Percentiles rank a stretch among this genome's conserved stretches.
Evolutionary conservation across 257 asterid genomes (phyloP).

Genomic region (Lavandula angustifolia): DNA sequence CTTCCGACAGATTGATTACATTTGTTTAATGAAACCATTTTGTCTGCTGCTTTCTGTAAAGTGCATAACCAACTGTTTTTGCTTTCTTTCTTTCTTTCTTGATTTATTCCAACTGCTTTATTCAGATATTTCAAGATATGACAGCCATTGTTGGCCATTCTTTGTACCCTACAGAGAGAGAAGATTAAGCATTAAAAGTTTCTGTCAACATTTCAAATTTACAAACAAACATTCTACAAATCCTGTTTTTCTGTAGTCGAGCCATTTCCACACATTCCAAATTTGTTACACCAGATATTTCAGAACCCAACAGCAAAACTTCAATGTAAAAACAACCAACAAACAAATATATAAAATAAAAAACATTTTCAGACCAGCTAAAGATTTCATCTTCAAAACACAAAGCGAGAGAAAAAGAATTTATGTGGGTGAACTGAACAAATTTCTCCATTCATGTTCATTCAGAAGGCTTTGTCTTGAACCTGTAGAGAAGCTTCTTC

Average conservation of each 20-base stretch:
- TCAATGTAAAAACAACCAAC: slow-evolving; percentile 36
- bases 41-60: slow-evolving; percentile 36
- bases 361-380: slow-evolving; percentile 42
- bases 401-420: slow-evolving; percentile 32
- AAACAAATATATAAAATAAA: slow-evolving; percentile 35
- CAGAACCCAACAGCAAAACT: slow-evolving; percentile 46
- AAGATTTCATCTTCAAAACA: slow-evolving; percentile 29
- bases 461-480: slow-evolving; percentile 70
- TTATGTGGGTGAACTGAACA: slow-evolving; percentile 46
- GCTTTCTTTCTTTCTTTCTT: slow-evolving; percentile 7
- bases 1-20: slow-evolving; percentile 27
- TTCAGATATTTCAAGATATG: slow-evolving; percentile 8
- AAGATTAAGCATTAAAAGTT: slow-evolving; percentile 20
- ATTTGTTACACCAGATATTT: slow-evolving; percentile 34
- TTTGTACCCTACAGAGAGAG: too few relatives aligned
- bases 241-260: slow-evolving; percentile 33
- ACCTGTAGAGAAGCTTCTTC: slow-evolving; percentile 90
- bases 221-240: slow-evolving; percentile 34
- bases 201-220: slow-evolving; percentile 43
- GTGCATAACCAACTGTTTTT: slow-evolving; percentile 21
- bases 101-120: neutral
- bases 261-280: slow-evolving; percentile 21
- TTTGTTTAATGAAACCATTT: slow-evolving; percentile 10
- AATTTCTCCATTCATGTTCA: slow-evolving; percentile 44
- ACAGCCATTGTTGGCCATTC: too few relatives aligned